Percentiles rank a stretch among this genome's conserved stretches.
phyloP scores from a whole-genome alignment of 768 basidiomycete genomes.

The Hydnomerulius pinastri region DNA sequence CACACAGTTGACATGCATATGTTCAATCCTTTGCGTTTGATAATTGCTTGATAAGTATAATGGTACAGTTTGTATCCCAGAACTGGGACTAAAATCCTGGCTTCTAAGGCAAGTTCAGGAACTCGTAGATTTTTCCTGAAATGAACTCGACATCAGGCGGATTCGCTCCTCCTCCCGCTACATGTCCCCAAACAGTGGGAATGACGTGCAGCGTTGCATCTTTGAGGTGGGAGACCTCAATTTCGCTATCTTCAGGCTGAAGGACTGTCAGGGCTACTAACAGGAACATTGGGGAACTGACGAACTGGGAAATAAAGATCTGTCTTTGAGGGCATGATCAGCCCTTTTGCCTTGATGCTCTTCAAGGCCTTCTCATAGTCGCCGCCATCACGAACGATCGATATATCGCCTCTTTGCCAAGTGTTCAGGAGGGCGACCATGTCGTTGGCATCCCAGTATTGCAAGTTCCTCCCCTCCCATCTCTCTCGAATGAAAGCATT shows the following conservation, averaged over 20 bases:
- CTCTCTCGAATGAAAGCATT: conserved; percentile 50
- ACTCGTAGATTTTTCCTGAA: conserved; percentile 40
- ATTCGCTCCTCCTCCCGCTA: conserved; percentile 50
- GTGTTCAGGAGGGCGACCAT: conserved; percentile 50
- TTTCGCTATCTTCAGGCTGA: conserved; percentile 57
- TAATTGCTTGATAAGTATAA: too few relatives aligned
- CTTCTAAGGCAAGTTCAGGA: conserved; percentile 46
- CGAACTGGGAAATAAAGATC: conserved; percentile 60
- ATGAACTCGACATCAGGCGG: conserved; percentile 43
- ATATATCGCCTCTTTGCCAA: conserved; percentile 56
- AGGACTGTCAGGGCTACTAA: not conserved
- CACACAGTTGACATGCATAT: too few relatives aligned
- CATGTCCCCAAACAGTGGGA: conserved; percentile 59
- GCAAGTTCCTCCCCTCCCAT: conserved; percentile 50
- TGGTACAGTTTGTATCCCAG: too few relatives aligned
- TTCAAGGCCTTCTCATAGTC: conserved; percentile 43
- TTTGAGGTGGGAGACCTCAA: conserved; percentile 45
- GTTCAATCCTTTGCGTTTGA: too few relatives aligned
- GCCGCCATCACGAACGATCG: conserved; percentile 45
- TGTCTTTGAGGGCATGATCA: conserved; percentile 63
- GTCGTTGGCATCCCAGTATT: conserved; percentile 58
- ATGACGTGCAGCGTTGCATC: conserved; percentile 53
- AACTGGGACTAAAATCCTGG: too few relatives aligned
- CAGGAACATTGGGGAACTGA: not conserved
- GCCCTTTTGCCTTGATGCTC: conserved; percentile 49